Evolutionary conservation across 352 stramenopile species (phyloP), one percentile per base, ranked within the genome.

Genomic region (Phytophthora vignae): DNA sequence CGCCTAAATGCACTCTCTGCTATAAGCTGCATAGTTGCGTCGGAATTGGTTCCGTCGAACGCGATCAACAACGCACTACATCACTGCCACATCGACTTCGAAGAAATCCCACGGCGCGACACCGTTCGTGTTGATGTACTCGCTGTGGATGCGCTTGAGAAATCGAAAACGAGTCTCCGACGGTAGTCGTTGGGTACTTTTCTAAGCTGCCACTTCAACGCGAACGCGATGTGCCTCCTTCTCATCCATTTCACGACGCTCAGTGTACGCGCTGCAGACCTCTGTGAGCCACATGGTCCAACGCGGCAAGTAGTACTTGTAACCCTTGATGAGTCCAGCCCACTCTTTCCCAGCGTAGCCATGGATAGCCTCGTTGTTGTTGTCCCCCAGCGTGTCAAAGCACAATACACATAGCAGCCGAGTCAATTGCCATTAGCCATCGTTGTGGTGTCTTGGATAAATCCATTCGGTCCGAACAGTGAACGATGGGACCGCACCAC

Each of bases 301-400:
- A n/a, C 87, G 87, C n/a, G 70, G 74, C 19, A 90, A 36, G 71
- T 94, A 92, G 67, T 92, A 94, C n/a, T n/a, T n/a, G n/a, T n/a
- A n/a, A 31, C 76, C 71, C 25, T 85, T 82, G 29, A 92, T 75
- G n/a, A 94, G 83, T 0, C 87, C 85, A 27, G 80, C 71, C 87
- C 87, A 94, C 62, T 92, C 85, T 60, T 94, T 94, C 17, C 80
- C 81, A 2, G 87, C 87, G 40, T 94, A 94, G 64, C 92, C 87
- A 52, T 90, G 82, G 52, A 94, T 77, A n/a, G 82, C 73, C 44
- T 94, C 84, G 54, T 81, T 76, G 66, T 94, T 94, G 58, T 90
- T 67, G 63, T 94, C 7, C 87, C 87, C 87, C 87, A 94, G 6
- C 87, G 84, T 4, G 87, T 92, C 25, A 94, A 25, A 25, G 22